Base-by-base conservation (phyloP, 208 protist genomes). In the Baffinella frigidus region DNA sequence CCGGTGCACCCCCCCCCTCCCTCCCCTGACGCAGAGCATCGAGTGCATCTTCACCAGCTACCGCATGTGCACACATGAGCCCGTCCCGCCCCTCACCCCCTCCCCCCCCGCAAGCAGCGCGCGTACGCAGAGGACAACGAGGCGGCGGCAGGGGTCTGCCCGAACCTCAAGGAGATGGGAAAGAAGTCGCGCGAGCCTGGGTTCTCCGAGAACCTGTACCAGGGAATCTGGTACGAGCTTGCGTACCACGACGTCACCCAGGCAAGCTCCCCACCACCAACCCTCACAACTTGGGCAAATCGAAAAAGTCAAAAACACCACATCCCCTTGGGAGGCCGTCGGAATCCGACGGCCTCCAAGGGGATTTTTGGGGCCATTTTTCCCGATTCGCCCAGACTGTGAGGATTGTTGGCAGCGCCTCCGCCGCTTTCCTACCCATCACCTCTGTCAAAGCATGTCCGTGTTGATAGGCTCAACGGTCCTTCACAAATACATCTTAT, bases 211-310 rank as follows among this genome's bases (percentile, higher is more conserved):
- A 67, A 87, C 44, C 27, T 41, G 7, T 87, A 87, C n/a, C 77
- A 87, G 77, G 77, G 77, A 20, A 61, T 87, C 44, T 87, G 77
- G 77, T 87, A 87, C 38, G 77, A 87, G 77, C 20, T 87, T 17
- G 77, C 77, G 11, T 87, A 87, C 50, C 77, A 87, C 39, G 77
- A 87, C 77, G 77, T 87, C 41, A 87, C 77, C 14, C 77, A 87
- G 38, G 36, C 77, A 14, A 87, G 61, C 77, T 87, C n/a, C n/a
- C n/a, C n/a, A n/a, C n/a, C n/a, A n/a, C n/a, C n/a, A n/a, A n/a
- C n/a, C n/a, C n/a, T n/a, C n/a, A n/a, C n/a, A n/a, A n/a, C n/a
- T n/a, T n/a, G n/a, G n/a, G n/a, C n/a, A n/a, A n/a, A n/a, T n/a
- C n/a, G n/a, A n/a, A n/a, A n/a, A n/a, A n/a, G n/a, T n/a, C n/a